Evolutionary conservation across 2,329 filamentous ascomycete species (phyloP).

Genomic region (Cordyceps pruinosa): DNA sequence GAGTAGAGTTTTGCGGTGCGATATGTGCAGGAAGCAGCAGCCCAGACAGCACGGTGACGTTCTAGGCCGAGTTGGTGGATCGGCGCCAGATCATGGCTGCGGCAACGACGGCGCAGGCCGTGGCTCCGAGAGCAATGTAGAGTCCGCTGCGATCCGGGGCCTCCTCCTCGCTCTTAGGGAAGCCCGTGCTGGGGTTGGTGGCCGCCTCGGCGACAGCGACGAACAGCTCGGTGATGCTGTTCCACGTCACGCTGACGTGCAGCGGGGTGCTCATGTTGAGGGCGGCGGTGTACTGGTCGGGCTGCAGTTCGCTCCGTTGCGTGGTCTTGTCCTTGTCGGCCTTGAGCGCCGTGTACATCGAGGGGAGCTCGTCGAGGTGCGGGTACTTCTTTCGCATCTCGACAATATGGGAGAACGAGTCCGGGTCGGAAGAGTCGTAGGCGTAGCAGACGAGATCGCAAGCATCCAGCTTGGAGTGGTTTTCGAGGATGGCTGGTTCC

Average conservation of each 20-base stretch:
- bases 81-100: constrained; percentile 60
- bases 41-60: not conserved
- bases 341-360: constrained; percentile 88
- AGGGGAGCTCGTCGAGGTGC: constrained; percentile 80
- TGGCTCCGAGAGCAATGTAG: constrained; percentile 77
- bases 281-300: constrained; percentile 80
- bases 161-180: constrained; percentile 85
- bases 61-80: constrained; percentile 41
- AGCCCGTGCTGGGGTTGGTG: constrained; percentile 80
- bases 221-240: constrained; percentile 88
- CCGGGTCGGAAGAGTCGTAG: constrained; percentile 94
- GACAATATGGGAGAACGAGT: constrained; percentile 90
- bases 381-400: constrained; percentile 71
- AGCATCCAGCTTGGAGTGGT: constrained; percentile 79
- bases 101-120: constrained; percentile 54
- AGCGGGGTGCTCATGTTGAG: constrained; percentile 86
- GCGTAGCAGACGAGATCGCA: constrained; percentile 93
- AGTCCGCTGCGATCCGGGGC: constrained; percentile 74
- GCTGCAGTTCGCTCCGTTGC: constrained; percentile 85
- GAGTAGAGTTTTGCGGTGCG: constrained; percentile 2
- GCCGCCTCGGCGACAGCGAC: constrained; percentile 86
- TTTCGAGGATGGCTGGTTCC: constrained; percentile 92
- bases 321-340: constrained; percentile 94
- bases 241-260: constrained; percentile 93
- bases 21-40: not conserved